A percentile compares a stretch with the other conserved stretches of the same genome.
phyloP scores from a whole-genome alignment of 371 early-diverging fungal genomes.

The Parasitella parasitica region DNA sequence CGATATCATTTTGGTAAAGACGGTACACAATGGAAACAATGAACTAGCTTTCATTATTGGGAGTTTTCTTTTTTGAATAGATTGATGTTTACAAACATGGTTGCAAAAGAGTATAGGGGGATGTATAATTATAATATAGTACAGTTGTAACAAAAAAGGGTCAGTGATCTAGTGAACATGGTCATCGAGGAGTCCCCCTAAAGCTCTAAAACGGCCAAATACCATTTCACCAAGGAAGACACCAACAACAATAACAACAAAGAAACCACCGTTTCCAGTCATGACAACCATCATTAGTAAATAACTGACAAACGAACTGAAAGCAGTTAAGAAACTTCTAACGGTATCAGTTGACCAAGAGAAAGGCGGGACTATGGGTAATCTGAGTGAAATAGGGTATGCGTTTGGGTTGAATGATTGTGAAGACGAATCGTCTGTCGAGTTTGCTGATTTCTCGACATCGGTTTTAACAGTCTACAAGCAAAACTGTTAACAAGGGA shows the following conservation, averaged over 20 bases:
- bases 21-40: background rate
- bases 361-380: slow-evolving; percentile 52
- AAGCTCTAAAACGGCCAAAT: slow-evolving; percentile 53
- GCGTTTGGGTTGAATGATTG: slow-evolving; percentile 61
- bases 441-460: slow-evolving; percentile 84
- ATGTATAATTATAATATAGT: background rate
- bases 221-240: slow-evolving; percentile 68
- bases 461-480: slow-evolving; percentile 8
- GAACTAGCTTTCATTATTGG: background rate
- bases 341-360: slow-evolving; percentile 53
- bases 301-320: slow-evolving; percentile 58
- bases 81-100: background rate
- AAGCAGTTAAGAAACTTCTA: slow-evolving; percentile 49
- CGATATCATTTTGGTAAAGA: too few species aligned
- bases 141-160: background rate
- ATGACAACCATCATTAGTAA: slow-evolving; percentile 80
- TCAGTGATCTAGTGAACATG: slow-evolving; percentile 37
- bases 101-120: background rate
- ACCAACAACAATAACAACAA: slow-evolving; percentile 64
- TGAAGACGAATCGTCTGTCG: slow-evolving; percentile 94
- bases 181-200: slow-evolving; percentile 27
- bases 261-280: slow-evolving; percentile 78
- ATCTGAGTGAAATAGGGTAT: slow-evolving; percentile 19
- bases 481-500: background rate
- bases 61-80: background rate